These are phyloP conservation scores for Exophiala sideris DNA, from an alignment of 2,329 filamentous ascomycete genomes.

Conservation along the genomic window DNA sequence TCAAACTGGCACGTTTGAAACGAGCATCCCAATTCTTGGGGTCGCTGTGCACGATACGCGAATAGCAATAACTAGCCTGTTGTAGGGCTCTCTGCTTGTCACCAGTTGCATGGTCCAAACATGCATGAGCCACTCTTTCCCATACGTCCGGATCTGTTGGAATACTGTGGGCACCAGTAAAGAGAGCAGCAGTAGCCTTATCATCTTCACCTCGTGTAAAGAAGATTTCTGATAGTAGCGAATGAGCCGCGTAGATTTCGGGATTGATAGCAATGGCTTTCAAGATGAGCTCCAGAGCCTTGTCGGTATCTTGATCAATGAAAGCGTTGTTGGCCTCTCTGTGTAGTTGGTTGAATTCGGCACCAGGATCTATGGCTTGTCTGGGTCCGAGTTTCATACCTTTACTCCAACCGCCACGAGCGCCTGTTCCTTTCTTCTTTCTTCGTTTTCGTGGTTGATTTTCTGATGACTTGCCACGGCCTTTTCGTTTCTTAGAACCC, in stretches of 20 bases:
- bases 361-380: slow-evolving; percentile 45
- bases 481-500: not conserved
- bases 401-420: slow-evolving; percentile 37
- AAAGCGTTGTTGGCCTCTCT: slow-evolving; percentile 48
- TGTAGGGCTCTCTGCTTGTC: slow-evolving; percentile 42
- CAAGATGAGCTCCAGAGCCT: slow-evolving; percentile 42
- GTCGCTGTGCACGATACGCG: slow-evolving; percentile 53
- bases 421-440: slow-evolving; percentile 17
- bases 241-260: slow-evolving; percentile 61
- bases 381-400: slow-evolving; percentile 46
- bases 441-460: slow-evolving; percentile 15
- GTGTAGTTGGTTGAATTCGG: slow-evolving; percentile 47
- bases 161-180: slow-evolving; percentile 57
- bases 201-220: slow-evolving; percentile 54
- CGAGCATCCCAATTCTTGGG: slow-evolving; percentile 52
- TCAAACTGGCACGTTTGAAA: slow-evolving; percentile 54
- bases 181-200: slow-evolving; percentile 55
- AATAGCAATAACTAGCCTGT: slow-evolving; percentile 53
- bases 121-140: slow-evolving; percentile 55
- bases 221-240: slow-evolving; percentile 58
- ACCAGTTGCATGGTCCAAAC: slow-evolving; percentile 46
- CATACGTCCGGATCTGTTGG: slow-evolving; percentile 55
- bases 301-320: slow-evolving; percentile 44
- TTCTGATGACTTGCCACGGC: not conserved
- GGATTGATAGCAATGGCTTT: slow-evolving; percentile 56